Percentiles rank a stretch among this genome's conserved stretches.
Conservation (phyloP, 768 basidiomycete species). For the Inosperma sp. region DNA sequence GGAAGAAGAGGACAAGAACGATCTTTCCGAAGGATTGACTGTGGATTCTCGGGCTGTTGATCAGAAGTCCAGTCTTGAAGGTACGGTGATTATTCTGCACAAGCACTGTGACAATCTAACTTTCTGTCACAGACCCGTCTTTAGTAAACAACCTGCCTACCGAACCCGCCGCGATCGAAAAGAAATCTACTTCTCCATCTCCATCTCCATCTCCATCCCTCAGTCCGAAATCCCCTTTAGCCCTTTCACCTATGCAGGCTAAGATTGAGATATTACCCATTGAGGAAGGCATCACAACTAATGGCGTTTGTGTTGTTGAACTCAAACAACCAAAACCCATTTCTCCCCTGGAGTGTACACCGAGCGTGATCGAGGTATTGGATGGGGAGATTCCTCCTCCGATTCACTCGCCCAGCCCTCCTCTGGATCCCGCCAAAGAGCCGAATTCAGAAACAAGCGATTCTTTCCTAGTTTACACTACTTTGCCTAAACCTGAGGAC, state of each 20-base stretch:
- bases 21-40: slow-evolving; percentile 9
- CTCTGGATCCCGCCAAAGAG: not conserved
- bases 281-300: not conserved
- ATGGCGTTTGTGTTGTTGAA: slow-evolving; percentile 2
- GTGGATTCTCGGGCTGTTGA: slow-evolving; percentile 5
- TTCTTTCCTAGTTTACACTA: slow-evolving; percentile 5
- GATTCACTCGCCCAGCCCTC: slow-evolving; percentile 19
- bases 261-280: no score
- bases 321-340: slow-evolving; percentile 17
- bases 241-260: no score
- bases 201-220: no score
- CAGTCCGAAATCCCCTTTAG: no score
- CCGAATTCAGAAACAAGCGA: not conserved
- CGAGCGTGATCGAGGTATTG: slow-evolving; percentile 5
- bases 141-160: not conserved
- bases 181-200: no score
- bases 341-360: slow-evolving; percentile 9
- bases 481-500: slow-evolving; percentile 21
- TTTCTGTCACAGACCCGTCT: not conserved
- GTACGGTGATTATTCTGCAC: slow-evolving; percentile 14
- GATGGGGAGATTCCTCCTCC: slow-evolving; percentile 20
- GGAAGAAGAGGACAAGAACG: slow-evolving; percentile 9
- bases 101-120: no score
- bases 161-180: not conserved
- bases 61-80: slow-evolving; percentile 7